Percentiles rank a stretch among this genome's conserved stretches.
Conservation (phyloP, 1,284 basidiomycete genomes). For the Anthracocystis panici-leucophaei region DNA sequence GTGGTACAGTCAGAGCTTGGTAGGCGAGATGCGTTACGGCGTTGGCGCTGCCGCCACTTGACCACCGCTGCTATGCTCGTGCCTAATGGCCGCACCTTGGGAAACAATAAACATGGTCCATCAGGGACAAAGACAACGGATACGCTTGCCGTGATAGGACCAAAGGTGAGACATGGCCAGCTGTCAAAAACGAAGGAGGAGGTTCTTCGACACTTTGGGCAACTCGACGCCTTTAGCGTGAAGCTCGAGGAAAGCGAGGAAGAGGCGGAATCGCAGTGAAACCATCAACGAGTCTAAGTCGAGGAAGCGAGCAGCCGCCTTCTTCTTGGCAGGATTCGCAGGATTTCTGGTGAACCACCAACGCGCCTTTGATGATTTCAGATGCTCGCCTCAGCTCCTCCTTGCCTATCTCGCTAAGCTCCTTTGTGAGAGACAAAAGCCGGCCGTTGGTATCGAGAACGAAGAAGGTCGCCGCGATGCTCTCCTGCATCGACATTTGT, state of each 20-base stretch:
- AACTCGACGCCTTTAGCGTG: too few relatives aligned
- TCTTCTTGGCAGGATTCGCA: conserved; percentile 7
- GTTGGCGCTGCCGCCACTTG: conserved; percentile 6
- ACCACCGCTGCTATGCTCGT: background rate
- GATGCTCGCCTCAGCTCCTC: background rate
- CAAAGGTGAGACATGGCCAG: conserved; percentile 20
- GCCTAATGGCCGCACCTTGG: too few relatives aligned
- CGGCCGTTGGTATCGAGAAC: background rate
- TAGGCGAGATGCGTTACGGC: conserved; percentile 7
- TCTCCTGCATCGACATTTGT: background rate
- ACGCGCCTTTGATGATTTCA: background rate
- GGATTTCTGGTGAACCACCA: background rate
- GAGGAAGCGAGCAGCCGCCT: background rate
- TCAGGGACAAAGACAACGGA: too few relatives aligned
- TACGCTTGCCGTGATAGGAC: background rate
- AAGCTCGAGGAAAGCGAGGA: background rate
- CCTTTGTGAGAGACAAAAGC: background rate
- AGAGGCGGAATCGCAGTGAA: background rate
- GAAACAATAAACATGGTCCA: too few relatives aligned
- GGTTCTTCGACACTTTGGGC: background rate
- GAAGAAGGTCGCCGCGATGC: background rate
- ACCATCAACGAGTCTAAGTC: too few relatives aligned
- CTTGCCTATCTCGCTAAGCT: conserved; percentile 20
- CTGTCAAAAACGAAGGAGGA: conserved; percentile 18
- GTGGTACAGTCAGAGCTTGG: conserved; percentile 3